Evolutionary conservation across 1,139 yeast genomes (phyloP).

Genomic region (Yamadazyma siamensis): DNA sequence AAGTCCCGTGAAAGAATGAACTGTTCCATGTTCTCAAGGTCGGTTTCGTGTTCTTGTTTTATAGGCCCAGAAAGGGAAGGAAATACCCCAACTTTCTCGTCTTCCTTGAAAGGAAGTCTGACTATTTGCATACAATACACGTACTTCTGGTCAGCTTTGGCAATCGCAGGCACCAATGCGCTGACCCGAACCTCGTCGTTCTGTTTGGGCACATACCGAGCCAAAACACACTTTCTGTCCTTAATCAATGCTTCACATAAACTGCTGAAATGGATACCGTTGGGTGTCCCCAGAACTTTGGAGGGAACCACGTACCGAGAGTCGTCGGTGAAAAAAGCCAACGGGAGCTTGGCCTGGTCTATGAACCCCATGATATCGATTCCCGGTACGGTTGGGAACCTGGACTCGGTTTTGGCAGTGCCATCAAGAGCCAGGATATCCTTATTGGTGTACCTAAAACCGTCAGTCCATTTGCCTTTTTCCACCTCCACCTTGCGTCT

Average conservation of each 20-base stretch:
- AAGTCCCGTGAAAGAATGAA: constrained; percentile 24
- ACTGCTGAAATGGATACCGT: constrained; percentile 46
- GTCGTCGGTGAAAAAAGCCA: constrained; percentile 58
- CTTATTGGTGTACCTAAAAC: constrained; percentile 65
- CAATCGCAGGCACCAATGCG: constrained; percentile 50
- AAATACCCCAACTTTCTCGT: constrained; percentile 62
- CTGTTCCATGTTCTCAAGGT: constrained; percentile 22
- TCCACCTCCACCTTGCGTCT: constrained; percentile 17
- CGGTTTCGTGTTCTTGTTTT: constrained; percentile 5
- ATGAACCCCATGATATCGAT: constrained; percentile 67
- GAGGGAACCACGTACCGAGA: constrained; percentile 54
- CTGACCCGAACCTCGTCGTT: constrained; percentile 54
- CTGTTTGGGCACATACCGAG: constrained; percentile 54
- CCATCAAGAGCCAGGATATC: constrained; percentile 36
- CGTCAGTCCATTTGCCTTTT: constrained; percentile 35
- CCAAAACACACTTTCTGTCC: constrained; percentile 51
- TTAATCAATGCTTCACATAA: constrained; percentile 54
- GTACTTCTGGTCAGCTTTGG: constrained; percentile 13
- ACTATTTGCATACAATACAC: constrained; percentile 33
- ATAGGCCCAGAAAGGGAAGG: constrained; percentile 36
- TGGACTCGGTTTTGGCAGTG: constrained; percentile 40
- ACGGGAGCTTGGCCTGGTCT: constrained; percentile 43
- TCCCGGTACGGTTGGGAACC: constrained; percentile 44
- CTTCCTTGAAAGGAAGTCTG: constrained; percentile 77
- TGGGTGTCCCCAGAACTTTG: constrained; percentile 26